These are phyloP conservation scores for Debaryomycetaceae sp. DNA, from an alignment of 1,139 yeast species.

Conservation along the genomic window DNA sequence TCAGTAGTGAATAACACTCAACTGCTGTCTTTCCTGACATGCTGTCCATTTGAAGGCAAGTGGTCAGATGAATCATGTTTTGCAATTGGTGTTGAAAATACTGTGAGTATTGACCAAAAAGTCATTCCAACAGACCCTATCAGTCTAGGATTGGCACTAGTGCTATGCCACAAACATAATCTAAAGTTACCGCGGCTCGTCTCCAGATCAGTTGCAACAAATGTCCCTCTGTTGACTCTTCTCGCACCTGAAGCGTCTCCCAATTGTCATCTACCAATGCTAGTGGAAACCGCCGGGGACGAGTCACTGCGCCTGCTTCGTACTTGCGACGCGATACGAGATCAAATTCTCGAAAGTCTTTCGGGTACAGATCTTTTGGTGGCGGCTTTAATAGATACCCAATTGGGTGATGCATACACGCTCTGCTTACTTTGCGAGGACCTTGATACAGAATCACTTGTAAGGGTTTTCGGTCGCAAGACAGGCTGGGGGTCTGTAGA, in stretches of 20 bases:
- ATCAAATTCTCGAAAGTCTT: slow-evolving; percentile 18
- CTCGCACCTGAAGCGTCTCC: slow-evolving; percentile 16
- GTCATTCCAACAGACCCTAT: slow-evolving; percentile 35
- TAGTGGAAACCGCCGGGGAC: slow-evolving; percentile 20
- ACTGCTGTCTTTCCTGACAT: no score
- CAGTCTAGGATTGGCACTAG: slow-evolving; percentile 23
- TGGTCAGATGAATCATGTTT: no score
- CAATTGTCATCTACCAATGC: slow-evolving; percentile 31
- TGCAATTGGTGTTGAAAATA: slow-evolving; percentile 17
- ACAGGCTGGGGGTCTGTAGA: not conserved
- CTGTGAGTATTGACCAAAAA: slow-evolving; percentile 1
- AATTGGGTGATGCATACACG: slow-evolving; percentile 32
- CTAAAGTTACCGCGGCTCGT: slow-evolving; percentile 17
- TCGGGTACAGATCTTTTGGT: not conserved
- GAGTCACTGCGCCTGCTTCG: slow-evolving; percentile 14
- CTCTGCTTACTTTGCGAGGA: slow-evolving; percentile 17
- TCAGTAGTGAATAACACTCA: slow-evolving; percentile 14
- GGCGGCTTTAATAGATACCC: slow-evolving; percentile 11
- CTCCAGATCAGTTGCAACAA: slow-evolving; percentile 1
- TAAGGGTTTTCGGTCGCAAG: not conserved
- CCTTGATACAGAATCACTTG: not conserved
- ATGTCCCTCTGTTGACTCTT: slow-evolving; percentile 23
- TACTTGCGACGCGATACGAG: slow-evolving; percentile 8
- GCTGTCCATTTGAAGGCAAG: no score
- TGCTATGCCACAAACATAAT: slow-evolving; percentile 22